Percentiles rank a stretch among this genome's conserved stretches.
Evolutionary conservation across 106 monocot genomes (phyloP).

Genomic region (Agapanthus africanus): DNA sequence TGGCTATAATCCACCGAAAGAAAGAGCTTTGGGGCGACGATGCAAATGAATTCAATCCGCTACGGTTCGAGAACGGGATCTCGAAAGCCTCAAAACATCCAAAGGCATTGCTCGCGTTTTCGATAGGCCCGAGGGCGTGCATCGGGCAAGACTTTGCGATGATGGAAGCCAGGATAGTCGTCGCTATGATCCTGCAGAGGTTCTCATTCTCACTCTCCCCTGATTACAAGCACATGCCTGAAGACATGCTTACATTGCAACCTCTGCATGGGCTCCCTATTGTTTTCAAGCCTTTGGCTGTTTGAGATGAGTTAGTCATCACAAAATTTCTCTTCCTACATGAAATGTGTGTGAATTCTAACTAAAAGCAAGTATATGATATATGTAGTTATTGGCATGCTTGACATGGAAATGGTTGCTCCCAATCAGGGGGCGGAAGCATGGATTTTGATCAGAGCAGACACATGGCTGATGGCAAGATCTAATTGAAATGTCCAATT

Average conservation of each 20-base stretch:
- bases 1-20: conserved; percentile 26
- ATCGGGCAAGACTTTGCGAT: conserved; percentile 57
- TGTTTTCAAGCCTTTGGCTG: conserved; percentile 13
- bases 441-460: too few species aligned
- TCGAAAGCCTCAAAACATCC: conserved; percentile 38
- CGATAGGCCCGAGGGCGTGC: conserved; percentile 43
- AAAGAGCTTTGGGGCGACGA: conserved; percentile 44
- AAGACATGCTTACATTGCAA: conserved; percentile 28
- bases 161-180: conserved; percentile 45
- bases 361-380: too few species aligned
- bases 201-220: conserved; percentile 46
- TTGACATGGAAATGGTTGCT: too few species aligned
- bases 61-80: conserved; percentile 45
- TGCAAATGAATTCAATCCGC: conserved; percentile 40
- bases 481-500: too few species aligned
- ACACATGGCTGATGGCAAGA: too few species aligned
- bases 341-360: too few species aligned
- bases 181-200: conserved; percentile 51
- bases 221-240: conserved; percentile 38
- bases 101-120: conserved; percentile 42
- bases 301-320: too few species aligned
- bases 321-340: too few species aligned
- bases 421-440: too few species aligned
- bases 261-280: conserved; percentile 53
- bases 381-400: too few species aligned